A percentile compares a stretch with the other conserved stretches of the same genome.
Conservation (phyloP, 768 basidiomycete genomes). For the Hygrophorus russula region DNA sequence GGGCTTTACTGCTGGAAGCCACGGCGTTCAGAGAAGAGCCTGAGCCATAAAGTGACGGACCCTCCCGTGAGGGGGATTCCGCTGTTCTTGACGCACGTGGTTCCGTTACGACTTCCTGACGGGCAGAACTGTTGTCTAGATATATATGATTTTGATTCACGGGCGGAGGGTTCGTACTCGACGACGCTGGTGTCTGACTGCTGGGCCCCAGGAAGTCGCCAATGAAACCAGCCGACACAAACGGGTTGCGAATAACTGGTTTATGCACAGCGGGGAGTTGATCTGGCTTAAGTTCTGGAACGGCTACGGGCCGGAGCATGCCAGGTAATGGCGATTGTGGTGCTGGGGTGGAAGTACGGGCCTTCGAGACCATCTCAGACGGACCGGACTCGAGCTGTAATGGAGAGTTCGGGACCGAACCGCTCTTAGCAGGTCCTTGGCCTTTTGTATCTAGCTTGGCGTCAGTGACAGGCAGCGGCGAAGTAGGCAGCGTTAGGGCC, state of each 20-base stretch:
- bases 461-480: neutral
- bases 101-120: neutral
- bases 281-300: too few species aligned
- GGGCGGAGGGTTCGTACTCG: neutral
- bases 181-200: neutral
- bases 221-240: conserved; percentile 39
- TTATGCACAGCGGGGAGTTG: conserved; percentile 3
- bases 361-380: too few species aligned
- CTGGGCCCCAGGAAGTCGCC: conserved; percentile 22
- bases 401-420: too few species aligned
- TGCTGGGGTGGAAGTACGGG: too few species aligned
- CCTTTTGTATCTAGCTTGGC: too few species aligned
- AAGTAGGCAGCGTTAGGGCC: conserved; percentile 18
- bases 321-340: neutral
- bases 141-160: neutral
- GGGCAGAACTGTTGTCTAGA: too few species aligned
- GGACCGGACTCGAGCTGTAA: too few species aligned
- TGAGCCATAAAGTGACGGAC: neutral
- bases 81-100: neutral
- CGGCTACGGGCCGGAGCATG: neutral
- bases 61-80: neutral
- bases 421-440: too few species aligned
- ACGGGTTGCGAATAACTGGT: conserved; percentile 25
- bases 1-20: conserved; percentile 27
- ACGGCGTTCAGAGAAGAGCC: conserved; percentile 16